Conservation (phyloP, 2,329 filamentous ascomycete genomes). For the Arthroderma uncinatum region DNA sequence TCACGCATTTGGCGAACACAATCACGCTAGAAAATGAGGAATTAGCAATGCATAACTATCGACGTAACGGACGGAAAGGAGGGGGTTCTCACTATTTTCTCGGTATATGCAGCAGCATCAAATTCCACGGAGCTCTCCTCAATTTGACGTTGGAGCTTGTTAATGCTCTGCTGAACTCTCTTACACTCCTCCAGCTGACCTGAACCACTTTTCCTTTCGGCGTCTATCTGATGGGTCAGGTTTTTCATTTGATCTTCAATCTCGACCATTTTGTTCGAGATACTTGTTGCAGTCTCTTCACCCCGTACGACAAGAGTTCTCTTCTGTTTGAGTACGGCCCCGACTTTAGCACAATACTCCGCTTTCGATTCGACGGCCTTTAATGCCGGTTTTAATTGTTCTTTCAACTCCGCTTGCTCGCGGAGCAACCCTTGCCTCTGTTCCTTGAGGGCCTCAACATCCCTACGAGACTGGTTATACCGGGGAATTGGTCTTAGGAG, state of each 20-base stretch:
- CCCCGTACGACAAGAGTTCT: conserved; percentile 44
- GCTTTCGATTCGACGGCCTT: conserved; percentile 59
- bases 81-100: conserved; percentile 60
- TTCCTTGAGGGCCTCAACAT: conserved; percentile 44
- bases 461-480: conserved; percentile 47
- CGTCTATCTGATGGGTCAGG: conserved; percentile 34
- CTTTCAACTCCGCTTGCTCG: conserved; percentile 50
- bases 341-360: conserved; percentile 48
- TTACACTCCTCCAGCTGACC: conserved; percentile 44
- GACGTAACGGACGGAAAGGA: background rate
- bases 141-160: conserved; percentile 50
- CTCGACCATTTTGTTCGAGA: conserved; percentile 34
- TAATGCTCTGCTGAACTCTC: conserved; percentile 47
- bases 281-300: conserved; percentile 39
- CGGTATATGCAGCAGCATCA: conserved; percentile 59
- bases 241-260: conserved; percentile 28
- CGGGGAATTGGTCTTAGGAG: conserved; percentile 54
- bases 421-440: conserved; percentile 44
- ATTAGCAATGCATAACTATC: background rate
- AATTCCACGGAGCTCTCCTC: conserved; percentile 53
- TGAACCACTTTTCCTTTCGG: conserved; percentile 41
- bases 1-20: conserved; percentile 37
- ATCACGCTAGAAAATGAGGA: conserved; percentile 39
- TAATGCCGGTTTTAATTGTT: conserved; percentile 55
- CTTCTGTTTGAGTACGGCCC: conserved; percentile 45